A percentile compares a stretch with the other conserved stretches of the same genome.
Conservation (phyloP, 129 eudicot species). For the Flaveria brownii region DNA sequence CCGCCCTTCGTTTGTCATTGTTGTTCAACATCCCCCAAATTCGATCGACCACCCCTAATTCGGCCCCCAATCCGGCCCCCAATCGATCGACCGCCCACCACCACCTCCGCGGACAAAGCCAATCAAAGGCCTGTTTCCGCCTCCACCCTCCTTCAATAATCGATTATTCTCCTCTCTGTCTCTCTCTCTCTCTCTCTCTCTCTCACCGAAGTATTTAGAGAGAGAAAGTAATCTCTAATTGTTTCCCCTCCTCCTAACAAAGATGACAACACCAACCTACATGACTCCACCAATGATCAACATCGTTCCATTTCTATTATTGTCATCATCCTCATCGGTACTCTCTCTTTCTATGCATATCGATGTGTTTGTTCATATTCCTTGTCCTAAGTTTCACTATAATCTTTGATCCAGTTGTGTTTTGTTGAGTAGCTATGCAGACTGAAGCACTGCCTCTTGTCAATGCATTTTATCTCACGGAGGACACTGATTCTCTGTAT, state of each 20-base stretch:
- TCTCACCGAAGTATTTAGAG: slow-evolving; percentile 2
- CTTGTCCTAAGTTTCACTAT: not conserved
- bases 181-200: not conserved
- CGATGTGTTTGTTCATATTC: not conserved
- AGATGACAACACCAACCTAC: slow-evolving; percentile 24
- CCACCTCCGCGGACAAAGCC: too few species aligned
- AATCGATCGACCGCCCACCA: too few species aligned
- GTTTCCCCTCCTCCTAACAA: slow-evolving; percentile 13
- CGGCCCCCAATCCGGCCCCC: too few species aligned
- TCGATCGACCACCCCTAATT: too few species aligned
- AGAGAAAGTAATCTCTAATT: slow-evolving; percentile 18
- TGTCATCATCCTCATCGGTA: slow-evolving; percentile 75
- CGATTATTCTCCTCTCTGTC: not conserved
- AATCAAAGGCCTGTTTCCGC: slow-evolving; percentile 16
- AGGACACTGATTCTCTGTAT: slow-evolving; percentile 59
- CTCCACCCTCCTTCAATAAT: not conserved
- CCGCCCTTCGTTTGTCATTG: too few species aligned
- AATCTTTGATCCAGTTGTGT: not conserved
- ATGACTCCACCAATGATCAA: slow-evolving; percentile 9
- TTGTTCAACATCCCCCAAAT: too few species aligned
- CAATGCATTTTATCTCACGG: slow-evolving; percentile 61
- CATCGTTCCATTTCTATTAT: slow-evolving; percentile 55
- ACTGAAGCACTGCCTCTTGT: slow-evolving; percentile 91
- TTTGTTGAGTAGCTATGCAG: slow-evolving; percentile 72
- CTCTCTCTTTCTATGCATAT: too few species aligned